Conservation (phyloP, 805 yeast species). For the Blastobotrys attinorum region DNA sequence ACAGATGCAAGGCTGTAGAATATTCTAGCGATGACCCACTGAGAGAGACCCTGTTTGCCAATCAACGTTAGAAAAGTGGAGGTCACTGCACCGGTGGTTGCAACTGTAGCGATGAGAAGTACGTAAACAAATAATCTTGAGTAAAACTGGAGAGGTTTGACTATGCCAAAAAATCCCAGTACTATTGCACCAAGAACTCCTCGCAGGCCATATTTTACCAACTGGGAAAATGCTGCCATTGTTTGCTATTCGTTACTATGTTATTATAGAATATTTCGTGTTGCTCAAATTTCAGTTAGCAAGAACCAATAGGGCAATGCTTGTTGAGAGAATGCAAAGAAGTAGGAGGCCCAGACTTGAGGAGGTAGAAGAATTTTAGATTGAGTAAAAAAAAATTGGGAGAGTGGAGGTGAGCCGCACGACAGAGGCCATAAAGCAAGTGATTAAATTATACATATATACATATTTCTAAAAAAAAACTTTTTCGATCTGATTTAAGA, state of each 20-base stretch:
- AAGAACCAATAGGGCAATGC: too few relatives aligned
- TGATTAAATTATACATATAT: too few relatives aligned
- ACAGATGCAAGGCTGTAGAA: conserved; percentile 57
- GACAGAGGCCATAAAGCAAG: too few relatives aligned
- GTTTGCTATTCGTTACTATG: not conserved
- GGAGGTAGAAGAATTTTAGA: too few relatives aligned
- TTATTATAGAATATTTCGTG: not conserved
- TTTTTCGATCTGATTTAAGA: too few relatives aligned
- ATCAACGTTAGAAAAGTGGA: conserved; percentile 57
- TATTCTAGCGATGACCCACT: conserved; percentile 82
- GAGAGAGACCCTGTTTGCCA: conserved; percentile 75
- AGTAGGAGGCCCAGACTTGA: too few relatives aligned
- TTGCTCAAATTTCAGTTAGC: too few relatives aligned
- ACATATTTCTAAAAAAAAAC: too few relatives aligned
- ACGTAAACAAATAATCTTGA: conserved; percentile 26
- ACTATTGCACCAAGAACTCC: conserved; percentile 13
- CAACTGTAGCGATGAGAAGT: conserved; percentile 25
- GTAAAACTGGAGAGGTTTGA: conserved; percentile 29
- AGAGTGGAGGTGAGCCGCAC: too few relatives aligned
- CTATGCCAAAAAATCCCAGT: conserved; percentile 26
- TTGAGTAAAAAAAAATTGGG: too few relatives aligned
- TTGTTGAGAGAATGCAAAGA: too few relatives aligned
- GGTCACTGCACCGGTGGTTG: conserved; percentile 55
- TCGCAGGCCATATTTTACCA: conserved; percentile 7
- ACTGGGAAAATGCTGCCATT: not conserved